Evolutionary conservation across 2,329 filamentous ascomycete genomes (phyloP), one percentile per base, ranked within the genome.

Genomic region (Aspergillus transmontanensis): DNA sequence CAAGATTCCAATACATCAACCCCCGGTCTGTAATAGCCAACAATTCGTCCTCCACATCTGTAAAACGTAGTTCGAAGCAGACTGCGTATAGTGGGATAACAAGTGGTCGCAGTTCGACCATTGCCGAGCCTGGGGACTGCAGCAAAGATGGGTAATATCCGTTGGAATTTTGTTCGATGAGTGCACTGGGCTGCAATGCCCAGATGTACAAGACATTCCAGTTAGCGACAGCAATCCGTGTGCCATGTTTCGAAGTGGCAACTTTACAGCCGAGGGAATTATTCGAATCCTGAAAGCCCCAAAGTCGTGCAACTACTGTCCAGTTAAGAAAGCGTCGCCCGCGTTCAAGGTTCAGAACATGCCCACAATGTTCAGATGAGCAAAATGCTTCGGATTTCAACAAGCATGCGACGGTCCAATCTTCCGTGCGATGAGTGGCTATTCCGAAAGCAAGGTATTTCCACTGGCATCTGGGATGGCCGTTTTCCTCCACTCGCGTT

Each of bases 171-270:
- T 70, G 69, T n/a, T 75, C 71, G 26, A 79, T 72, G 16, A 82
- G 60, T 45, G 69, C 74, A n/a, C 63, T 45, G 1, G 80, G 79
- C 26, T 79, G 69, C 56, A 82, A 39, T 3, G 76, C 69, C 77
- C 80, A 82, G 30, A 82, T 62, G 19, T 77, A 77, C 23, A 82
- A 60, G 1, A 71, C 71, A 57, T 81, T 78, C 79, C 79, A 82
- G 50, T 76, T 77, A 6, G 76, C 76, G 36, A 80, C 72, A 4
- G 79, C 80, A 55, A 82, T 69, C 4, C 80, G 74, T 39, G 77
- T 79, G 11, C 77, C 76, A 6, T 56, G 30, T 10, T 62, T 66
- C 2, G 78, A 80, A 12, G 76, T 64, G 16, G 78, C 76, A 16
- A 80, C 72, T 30, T 74, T 70, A n/a, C 77, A 76, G 12, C 77